Base-by-base conservation (phyloP, 1,284 basidiomycete species). In the Fomitopsis schrenkii region DNA sequence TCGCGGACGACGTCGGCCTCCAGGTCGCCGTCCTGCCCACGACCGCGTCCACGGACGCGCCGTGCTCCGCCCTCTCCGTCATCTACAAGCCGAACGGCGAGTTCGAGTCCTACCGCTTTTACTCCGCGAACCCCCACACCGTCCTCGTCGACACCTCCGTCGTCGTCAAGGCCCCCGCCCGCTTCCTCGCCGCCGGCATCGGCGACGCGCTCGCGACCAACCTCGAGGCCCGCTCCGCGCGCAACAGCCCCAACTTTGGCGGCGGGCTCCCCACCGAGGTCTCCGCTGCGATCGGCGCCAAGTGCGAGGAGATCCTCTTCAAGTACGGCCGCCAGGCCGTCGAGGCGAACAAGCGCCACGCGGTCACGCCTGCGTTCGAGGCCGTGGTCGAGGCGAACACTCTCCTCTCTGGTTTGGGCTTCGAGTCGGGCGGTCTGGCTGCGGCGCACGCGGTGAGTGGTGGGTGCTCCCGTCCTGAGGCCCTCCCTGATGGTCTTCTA, bases 271-370 rank as follows among this genome's bases (percentile, higher is more conserved):
- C 71, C 38, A 73, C 74, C 36, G 69, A 68, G 64, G 68, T 75
- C 12, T 70, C 72, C 0, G 63, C 67, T 19, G 72, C 73, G 17
- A 74, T 75, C 52, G 68, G 72, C 62, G 58, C 65, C 17, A 75
- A 75, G 68, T 75, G 74, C 69, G 74, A 75, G 67, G 74, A 75
- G 66, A 72, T 75, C 58, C 60, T 75, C 65, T 74, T 75, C 67
- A 67, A 70, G 70, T 74, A 70, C 59, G 74, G 72, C 19, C 68
- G 68, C 65, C 72, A 71, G 64, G 74, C 73, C 60, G 71, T 72
- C 64, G 72, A 75, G 64, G 73, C 73, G 59, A 74, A 72, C 68
- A 71, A 71, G 65, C 73, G 69, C 28, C 61, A 69, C 33, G 72
- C 67, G 7, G 65, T 74, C n/a, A 75, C 74, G 5, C 73, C 73